Percentiles rank a stretch among this genome's conserved stretches.
phyloP scores from a whole-genome alignment of 1,284 basidiomycete species.

The Ustilago nuda region DNA sequence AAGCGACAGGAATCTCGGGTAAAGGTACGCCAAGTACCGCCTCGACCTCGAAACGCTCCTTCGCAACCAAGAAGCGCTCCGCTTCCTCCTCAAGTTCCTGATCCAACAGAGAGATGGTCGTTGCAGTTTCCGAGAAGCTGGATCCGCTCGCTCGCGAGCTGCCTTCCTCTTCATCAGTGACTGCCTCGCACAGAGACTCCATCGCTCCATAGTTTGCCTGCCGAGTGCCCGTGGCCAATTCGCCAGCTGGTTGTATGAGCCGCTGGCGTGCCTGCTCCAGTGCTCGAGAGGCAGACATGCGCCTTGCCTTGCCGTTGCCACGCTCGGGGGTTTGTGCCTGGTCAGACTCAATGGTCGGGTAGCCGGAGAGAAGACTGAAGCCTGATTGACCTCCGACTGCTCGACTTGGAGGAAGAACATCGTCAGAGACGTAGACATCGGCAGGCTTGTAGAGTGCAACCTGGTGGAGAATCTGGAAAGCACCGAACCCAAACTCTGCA shows the following conservation, averaged over 20 bases:
- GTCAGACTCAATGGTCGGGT: constrained; percentile 16
- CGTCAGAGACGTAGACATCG: constrained; percentile 4
- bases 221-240: background rate
- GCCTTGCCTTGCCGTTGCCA: constrained; percentile 33
- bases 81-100: constrained; percentile 48
- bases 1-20: constrained; percentile 54
- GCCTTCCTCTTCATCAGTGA: constrained; percentile 15
- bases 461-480: constrained; percentile 47
- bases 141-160: constrained; percentile 17
- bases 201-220: constrained; percentile 35
- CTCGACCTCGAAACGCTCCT: constrained; percentile 58
- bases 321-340: constrained; percentile 21
- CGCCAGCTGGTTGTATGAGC: constrained; percentile 23
- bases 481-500: constrained; percentile 42
- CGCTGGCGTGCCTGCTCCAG: constrained; percentile 43
- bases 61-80: constrained; percentile 46
- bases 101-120: constrained; percentile 38
- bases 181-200: constrained; percentile 19
- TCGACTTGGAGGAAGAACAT: background rate
- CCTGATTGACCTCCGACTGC: constrained; percentile 29
- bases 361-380: constrained; percentile 36
- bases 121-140: constrained; percentile 17
- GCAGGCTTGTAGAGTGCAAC: constrained; percentile 45
- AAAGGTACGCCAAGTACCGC: constrained; percentile 58
- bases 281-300: constrained; percentile 40